These are phyloP conservation scores for Xylaria curta DNA, from an alignment of 495 filamentous ascomycete species.

Conservation along the genomic window DNA sequence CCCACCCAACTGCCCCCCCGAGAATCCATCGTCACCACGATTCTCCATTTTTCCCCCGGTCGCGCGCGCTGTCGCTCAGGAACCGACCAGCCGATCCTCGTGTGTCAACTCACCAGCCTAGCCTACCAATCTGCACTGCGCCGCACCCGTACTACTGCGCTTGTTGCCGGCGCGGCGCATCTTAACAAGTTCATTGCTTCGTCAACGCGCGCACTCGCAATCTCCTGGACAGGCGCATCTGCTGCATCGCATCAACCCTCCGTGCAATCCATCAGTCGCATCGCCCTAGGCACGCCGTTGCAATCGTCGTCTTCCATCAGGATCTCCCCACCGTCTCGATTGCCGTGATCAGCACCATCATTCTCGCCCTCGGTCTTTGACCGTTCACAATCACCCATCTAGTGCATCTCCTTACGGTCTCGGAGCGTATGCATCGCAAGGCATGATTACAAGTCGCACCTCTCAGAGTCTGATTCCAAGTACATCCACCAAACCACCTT, in stretches of 20 bases:
- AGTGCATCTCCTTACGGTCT: slow-evolving; percentile 23
- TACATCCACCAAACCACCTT: slow-evolving; percentile 40
- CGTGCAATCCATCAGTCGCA: slow-evolving; percentile 22
- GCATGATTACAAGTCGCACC: slow-evolving; percentile 52
- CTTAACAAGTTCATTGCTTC: slow-evolving; percentile 2
- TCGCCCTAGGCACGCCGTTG: slow-evolving; percentile 10
- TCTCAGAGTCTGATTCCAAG: slow-evolving; percentile 41
- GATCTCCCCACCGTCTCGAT: slow-evolving; percentile 31
- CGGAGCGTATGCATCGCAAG: slow-evolving; percentile 50
- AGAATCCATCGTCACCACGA: slow-evolving; percentile 36
- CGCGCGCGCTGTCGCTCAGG: slow-evolving; percentile 51
- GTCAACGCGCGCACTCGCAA: slow-evolving; percentile 24
- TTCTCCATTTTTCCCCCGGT: slow-evolving; percentile 48
- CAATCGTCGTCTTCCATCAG: slow-evolving; percentile 18
- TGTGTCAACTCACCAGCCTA: slow-evolving; percentile 30
- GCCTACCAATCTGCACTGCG: slow-evolving; percentile 35
- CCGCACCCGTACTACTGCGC: slow-evolving; percentile 32
- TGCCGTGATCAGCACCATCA: slow-evolving; percentile 55
- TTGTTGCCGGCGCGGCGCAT: slow-evolving; percentile 31
- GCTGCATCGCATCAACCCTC: slow-evolving; percentile 5
- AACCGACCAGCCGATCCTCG: slow-evolving; percentile 43
- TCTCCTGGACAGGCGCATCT: background rate
- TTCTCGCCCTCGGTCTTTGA: slow-evolving; percentile 32
- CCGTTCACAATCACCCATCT: slow-evolving; percentile 28
- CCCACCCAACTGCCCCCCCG: slow-evolving; percentile 26